Base-by-base conservation (phyloP, 352 stramenopile genomes). In the Thraustochytrium striatum region DNA sequence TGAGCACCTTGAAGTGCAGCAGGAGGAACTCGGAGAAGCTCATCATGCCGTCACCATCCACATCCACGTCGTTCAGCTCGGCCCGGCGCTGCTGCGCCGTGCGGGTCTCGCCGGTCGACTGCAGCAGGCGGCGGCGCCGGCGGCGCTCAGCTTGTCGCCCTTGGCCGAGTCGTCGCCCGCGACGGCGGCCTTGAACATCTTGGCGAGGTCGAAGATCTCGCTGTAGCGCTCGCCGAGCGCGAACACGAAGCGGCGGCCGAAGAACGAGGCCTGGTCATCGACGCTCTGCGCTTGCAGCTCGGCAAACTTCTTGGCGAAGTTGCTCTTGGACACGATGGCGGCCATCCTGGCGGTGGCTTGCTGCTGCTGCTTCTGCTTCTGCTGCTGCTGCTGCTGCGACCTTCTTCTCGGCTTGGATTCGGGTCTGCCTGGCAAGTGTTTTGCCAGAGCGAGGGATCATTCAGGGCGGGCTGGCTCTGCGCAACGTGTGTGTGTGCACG, bases 1-100 rank as follows among this genome's bases (percentile, higher is more conserved):
- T 85, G 43, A 85, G 72, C 19, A 81, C 73, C 72, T 85, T 85
- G 82, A 83, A 85, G 79, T 85, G 82, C 19, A 85, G 58, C 11
- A 85, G 57, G 11, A 85, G 61, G 50, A 83, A 85, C 61, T 85
- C 82, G 30, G 83, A 61, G 57, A 85, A 84, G 1, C 35, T 41
- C 39, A 69, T 59, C 0, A 33, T 55, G 36, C 81, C 72, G 73
- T 82, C 75, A 32, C 57, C 25, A 39, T 80, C 52, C 0, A 80
- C 7, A 25, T 80, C 70, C 28, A 80, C 59, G 57, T 80, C 70
- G 30, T 80, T 80, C 25, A 80, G 58, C 70, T 80, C 70, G 39
- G 59, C 59, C 8, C 47, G 38, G 25, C 70, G 32, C 70, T 80
- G 55, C 59, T 21, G 44, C 11, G 70, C 70, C 3, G 70, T 80